Evolutionary conservation across 1,139 yeast genomes (phyloP).

Genomic region (Yamadazyma sp.): DNA sequence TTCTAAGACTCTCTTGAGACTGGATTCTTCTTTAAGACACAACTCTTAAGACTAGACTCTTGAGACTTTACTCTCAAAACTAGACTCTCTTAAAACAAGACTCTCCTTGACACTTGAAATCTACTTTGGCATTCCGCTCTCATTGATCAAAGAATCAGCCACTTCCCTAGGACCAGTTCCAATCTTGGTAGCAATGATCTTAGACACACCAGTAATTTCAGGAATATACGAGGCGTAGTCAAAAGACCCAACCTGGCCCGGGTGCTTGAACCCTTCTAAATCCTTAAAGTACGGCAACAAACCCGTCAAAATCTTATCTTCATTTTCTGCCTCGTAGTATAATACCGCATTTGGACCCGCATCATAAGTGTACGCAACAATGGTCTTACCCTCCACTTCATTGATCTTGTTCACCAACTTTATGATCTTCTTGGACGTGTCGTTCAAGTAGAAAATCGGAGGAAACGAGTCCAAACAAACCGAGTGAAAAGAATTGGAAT

Average conservation of each 20-base stretch:
- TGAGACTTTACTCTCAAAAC: no score
- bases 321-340: slow-evolving; percentile 78
- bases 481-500: slow-evolving; percentile 96
- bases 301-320: slow-evolving; percentile 61
- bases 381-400: slow-evolving; percentile 56
- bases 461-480: slow-evolving; percentile 94
- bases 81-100: no score
- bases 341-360: slow-evolving; percentile 99
- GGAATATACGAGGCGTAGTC: slow-evolving; percentile 14
- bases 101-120: no score
- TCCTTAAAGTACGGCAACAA: slow-evolving; percentile 24
- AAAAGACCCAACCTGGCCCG: slow-evolving; percentile 6
- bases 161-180: slow-evolving; percentile 83
- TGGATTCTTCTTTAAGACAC: no score
- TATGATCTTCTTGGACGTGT: slow-evolving; percentile 87
- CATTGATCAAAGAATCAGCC: slow-evolving; percentile 51
- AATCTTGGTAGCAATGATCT: slow-evolving; percentile 77
- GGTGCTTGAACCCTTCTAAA: slow-evolving; percentile 14
- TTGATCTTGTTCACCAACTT: slow-evolving; percentile 80
- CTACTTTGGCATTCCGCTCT: slow-evolving; percentile 33
- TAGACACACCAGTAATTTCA: slow-evolving; percentile 70
- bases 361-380: slow-evolving; percentile 96
- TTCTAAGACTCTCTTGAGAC: no score
- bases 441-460: slow-evolving; percentile 93
- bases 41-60: no score